phyloP scores from a whole-genome alignment of 2,329 filamentous ascomycete species.

The Canariomyces notabilis region DNA sequence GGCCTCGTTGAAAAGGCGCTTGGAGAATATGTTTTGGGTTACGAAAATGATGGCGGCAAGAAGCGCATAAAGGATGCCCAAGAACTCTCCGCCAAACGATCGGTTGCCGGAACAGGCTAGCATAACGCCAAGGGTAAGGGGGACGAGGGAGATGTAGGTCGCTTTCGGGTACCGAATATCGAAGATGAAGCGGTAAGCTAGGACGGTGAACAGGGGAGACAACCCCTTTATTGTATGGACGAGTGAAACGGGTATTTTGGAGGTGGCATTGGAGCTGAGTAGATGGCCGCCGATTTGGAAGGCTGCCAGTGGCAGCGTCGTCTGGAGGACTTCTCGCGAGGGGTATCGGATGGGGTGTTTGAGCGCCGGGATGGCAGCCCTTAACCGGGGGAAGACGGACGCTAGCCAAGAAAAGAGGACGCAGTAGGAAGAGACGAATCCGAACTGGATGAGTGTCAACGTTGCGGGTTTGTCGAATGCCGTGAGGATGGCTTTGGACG shows the following conservation, averaged over 20 bases:
- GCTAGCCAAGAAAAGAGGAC: conserved; percentile 73
- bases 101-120: conserved; percentile 85
- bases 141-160: conserved; percentile 86
- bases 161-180: conserved; percentile 80
- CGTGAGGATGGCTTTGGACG: conserved; percentile 93
- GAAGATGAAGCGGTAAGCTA: conserved; percentile 87
- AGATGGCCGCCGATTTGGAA: conserved; percentile 95
- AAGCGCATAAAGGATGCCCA: conserved; percentile 86
- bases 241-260: conserved; percentile 90
- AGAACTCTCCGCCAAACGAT: conserved; percentile 73
- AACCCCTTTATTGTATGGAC: conserved; percentile 98
- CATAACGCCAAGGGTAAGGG: conserved; percentile 89
- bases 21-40: conserved; percentile 97
- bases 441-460: conserved; percentile 88
- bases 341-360: conserved; percentile 79
- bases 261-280: conserved; percentile 86
- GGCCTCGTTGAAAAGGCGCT: conserved; percentile 94
- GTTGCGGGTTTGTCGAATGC: conserved; percentile 87
- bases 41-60: conserved; percentile 92
- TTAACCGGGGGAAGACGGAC: conserved; percentile 64
- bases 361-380: conserved; percentile 68
- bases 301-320: conserved; percentile 82
- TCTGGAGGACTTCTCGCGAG: conserved; percentile 73
- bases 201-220: conserved; percentile 88
- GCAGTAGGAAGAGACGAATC: conserved; percentile 85